Conservation (phyloP, 305 asterid species). For the Fraxinus xanthoxyloides region DNA sequence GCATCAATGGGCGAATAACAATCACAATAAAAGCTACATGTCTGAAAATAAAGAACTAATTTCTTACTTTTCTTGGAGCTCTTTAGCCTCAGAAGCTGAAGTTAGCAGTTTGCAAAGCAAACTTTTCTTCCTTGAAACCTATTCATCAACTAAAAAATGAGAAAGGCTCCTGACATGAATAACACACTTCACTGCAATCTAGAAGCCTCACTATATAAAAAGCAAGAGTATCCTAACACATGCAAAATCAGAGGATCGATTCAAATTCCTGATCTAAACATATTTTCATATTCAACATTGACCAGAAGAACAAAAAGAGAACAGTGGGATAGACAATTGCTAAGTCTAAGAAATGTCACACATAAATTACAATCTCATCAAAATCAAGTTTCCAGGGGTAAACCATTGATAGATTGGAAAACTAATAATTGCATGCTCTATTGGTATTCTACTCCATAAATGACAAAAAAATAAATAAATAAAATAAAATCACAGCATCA, state of each 20-base stretch:
- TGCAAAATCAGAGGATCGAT: conserved; percentile 16
- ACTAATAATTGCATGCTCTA: background rate
- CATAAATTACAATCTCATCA: conserved; percentile 6
- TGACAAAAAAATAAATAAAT: background rate
- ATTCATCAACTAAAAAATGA: conserved; percentile 27
- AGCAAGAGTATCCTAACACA: conserved; percentile 14
- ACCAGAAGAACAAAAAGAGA: conserved; percentile 15
- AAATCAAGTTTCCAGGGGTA: conserved; percentile 7
- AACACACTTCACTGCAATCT: conserved; percentile 15
- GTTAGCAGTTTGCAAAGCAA: conserved; percentile 55
- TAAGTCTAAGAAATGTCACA: conserved; percentile 1
- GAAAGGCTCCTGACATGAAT: conserved; percentile 17
- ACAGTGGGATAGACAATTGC: conserved; percentile 1
- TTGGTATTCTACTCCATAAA: background rate
- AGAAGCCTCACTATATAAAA: conserved; percentile 21
- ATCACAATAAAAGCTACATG: conserved; percentile 22
- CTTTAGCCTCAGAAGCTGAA: conserved; percentile 60
- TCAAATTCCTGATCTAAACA: conserved; percentile 20
- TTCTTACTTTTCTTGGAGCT: conserved; percentile 68
- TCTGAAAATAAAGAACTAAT: conserved; percentile 20
- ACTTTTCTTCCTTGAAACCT: conserved; percentile 72
- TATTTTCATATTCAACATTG: background rate
- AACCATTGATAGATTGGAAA: background rate
- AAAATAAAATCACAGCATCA: background rate
- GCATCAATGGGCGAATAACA: conserved; percentile 9